phyloP scores from a whole-genome alignment of 345 rosid species.

The Balakata baccata region DNA sequence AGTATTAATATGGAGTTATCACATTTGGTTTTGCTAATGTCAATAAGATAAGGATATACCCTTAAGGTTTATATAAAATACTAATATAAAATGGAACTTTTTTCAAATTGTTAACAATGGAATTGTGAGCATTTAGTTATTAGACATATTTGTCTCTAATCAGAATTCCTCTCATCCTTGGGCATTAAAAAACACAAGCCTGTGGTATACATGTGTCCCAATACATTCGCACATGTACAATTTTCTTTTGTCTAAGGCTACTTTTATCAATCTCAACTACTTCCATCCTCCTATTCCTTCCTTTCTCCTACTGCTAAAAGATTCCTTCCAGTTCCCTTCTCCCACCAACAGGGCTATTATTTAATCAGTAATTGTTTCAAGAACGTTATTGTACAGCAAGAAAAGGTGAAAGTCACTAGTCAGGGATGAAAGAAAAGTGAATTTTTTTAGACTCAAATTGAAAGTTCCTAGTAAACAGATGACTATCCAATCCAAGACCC shows the following conservation, averaged over 20 bases:
- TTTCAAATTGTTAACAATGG: background rate
- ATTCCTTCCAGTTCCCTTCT: background rate
- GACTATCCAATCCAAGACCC: background rate
- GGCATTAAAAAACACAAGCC: too few species aligned
- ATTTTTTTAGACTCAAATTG: background rate
- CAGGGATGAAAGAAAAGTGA: background rate
- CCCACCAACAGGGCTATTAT: background rate
- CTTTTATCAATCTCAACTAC: background rate
- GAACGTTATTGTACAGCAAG: background rate
- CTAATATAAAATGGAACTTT: background rate
- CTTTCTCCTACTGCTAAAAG: background rate
- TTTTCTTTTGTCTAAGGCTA: background rate
- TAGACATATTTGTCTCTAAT: background rate
- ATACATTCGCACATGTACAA: background rate
- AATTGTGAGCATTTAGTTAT: background rate
- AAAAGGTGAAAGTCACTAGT: background rate
- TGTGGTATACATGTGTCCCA: too few species aligned
- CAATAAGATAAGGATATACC: background rate
- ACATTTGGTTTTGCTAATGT: background rate
- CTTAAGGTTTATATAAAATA: background rate
- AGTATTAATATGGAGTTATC: background rate
- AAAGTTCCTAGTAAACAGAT: background rate
- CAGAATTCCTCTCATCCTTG: too few species aligned
- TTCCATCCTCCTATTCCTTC: background rate
- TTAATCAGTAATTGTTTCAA: background rate